These are phyloP conservation scores for Sugiyamaella novakii DNA, from an alignment of 1,139 yeast genomes.

Conservation along the genomic window DNA sequence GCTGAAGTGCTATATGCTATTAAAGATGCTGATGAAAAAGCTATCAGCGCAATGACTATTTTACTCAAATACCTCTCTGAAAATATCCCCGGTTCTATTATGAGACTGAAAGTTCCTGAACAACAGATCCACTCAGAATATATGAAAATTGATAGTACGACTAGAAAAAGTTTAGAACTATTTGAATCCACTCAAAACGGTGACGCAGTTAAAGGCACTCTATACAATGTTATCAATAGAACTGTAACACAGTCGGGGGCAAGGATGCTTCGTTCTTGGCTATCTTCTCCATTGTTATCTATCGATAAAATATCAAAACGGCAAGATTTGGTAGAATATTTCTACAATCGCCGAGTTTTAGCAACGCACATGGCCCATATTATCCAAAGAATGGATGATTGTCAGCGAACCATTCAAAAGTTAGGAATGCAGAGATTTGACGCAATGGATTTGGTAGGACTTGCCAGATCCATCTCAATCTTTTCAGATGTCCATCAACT, in stretches of 20 bases:
- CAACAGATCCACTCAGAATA: slow-evolving; percentile 52
- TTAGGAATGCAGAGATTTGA: slow-evolving; percentile 49
- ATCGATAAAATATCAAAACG: slow-evolving; percentile 57
- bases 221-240: slow-evolving; percentile 64
- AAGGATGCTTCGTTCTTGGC: slow-evolving; percentile 75
- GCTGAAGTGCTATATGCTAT: slow-evolving; percentile 25
- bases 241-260: slow-evolving; percentile 85
- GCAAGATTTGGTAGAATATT: slow-evolving; percentile 61
- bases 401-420: slow-evolving; percentile 57
- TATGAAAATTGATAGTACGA: slow-evolving; percentile 80
- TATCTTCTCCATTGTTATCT: slow-evolving; percentile 75
- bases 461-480: slow-evolving; percentile 47
- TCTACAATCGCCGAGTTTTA: slow-evolving; percentile 48
- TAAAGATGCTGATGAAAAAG: slow-evolving; percentile 44
- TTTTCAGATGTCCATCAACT: slow-evolving; percentile 32
- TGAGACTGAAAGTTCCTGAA: slow-evolving; percentile 56
- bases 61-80: slow-evolving; percentile 59
- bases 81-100: slow-evolving; percentile 55
- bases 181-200: slow-evolving; percentile 55
- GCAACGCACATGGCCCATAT: slow-evolving; percentile 40
- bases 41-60: slow-evolving; percentile 56
- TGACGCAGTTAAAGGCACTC: slow-evolving; percentile 65
- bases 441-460: slow-evolving; percentile 49
- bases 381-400: slow-evolving; percentile 49
- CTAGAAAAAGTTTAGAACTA: slow-evolving; percentile 80